Conservation (phyloP, 148 eudicot genomes). For the Polygonum maritimum region DNA sequence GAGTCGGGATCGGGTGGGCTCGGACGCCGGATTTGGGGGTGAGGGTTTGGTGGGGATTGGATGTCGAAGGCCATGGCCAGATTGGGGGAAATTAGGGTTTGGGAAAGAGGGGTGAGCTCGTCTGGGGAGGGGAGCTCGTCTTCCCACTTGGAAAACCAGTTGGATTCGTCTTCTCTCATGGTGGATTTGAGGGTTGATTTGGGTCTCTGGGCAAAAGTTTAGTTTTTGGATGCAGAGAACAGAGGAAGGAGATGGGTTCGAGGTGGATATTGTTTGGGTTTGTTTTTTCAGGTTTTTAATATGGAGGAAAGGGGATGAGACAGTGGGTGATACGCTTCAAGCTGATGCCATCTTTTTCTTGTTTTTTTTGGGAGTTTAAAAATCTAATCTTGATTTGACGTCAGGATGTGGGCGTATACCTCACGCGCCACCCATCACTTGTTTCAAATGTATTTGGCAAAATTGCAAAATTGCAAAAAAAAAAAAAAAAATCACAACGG, state of each 20-base stretch:
- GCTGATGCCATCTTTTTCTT: too few species aligned
- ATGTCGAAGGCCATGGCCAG: conserved; percentile 83
- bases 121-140: conserved; percentile 74
- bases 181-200: background rate
- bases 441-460: too few species aligned
- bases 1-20: conserved; percentile 22
- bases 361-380: too few species aligned
- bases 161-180: conserved; percentile 78
- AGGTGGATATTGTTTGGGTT: background rate
- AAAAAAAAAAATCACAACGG: too few species aligned
- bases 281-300: conserved; percentile 4
- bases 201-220: background rate
- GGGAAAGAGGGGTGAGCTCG: conserved; percentile 70
- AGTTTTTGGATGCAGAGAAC: background rate
- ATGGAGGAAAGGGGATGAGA: background rate
- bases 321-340: background rate
- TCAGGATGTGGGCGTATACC: too few species aligned
- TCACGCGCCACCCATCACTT: too few species aligned
- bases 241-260: conserved; percentile 2
- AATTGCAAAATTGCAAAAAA: too few species aligned
- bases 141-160: conserved; percentile 91
- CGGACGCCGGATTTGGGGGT: conserved; percentile 19
- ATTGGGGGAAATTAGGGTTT: conserved; percentile 84
- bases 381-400: too few species aligned
- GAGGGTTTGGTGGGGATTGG: conserved; percentile 11